phyloP scores from a whole-genome alignment of 2,329 filamentous ascomycete species.

The Aspergillus persii region DNA sequence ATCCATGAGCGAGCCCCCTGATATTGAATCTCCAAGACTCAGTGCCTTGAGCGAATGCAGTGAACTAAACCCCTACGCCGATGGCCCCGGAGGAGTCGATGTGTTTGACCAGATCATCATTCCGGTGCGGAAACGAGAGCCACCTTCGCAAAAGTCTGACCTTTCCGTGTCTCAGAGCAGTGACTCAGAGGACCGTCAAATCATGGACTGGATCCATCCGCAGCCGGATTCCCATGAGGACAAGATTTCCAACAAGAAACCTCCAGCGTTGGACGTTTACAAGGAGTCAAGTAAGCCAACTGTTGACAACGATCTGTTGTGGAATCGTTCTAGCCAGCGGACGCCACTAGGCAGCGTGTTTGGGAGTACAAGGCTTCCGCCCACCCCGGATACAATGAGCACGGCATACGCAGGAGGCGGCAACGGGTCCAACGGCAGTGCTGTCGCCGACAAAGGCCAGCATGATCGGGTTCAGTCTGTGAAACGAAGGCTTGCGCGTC shows the following conservation, averaged over 20 bases:
- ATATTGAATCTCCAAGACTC: constrained; percentile 40
- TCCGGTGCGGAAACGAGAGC: constrained; percentile 23
- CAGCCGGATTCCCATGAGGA: constrained; percentile 16
- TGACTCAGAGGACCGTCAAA: constrained; percentile 20
- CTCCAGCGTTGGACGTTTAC: constrained; percentile 22
- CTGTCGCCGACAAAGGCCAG: constrained; percentile 28
- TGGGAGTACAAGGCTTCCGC: constrained; percentile 35
- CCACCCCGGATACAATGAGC: constrained; percentile 46
- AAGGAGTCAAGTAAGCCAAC: constrained; percentile 17
- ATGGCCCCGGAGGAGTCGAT: constrained; percentile 20
- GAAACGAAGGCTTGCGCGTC: constrained; percentile 25
- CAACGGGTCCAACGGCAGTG: constrained; percentile 37
- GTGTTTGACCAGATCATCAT: constrained; percentile 29
- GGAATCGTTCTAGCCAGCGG: constrained; percentile 24
- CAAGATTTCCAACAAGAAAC: constrained; percentile 18
- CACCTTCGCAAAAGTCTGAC: constrained; percentile 15
- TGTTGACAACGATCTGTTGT: constrained; percentile 26
- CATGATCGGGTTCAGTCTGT: constrained; percentile 21
- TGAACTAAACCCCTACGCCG: constrained; percentile 34
- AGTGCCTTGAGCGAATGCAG: constrained; percentile 47
- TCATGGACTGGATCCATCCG: constrained; percentile 35
- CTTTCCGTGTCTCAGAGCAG: constrained; percentile 14
- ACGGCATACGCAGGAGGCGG: constrained; percentile 33
- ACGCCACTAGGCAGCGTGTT: constrained; percentile 34
- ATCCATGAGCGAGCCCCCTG: constrained; percentile 33